phyloP scores from a whole-genome alignment of 352 stramenopile species.

The Phytophthora europaea region DNA sequence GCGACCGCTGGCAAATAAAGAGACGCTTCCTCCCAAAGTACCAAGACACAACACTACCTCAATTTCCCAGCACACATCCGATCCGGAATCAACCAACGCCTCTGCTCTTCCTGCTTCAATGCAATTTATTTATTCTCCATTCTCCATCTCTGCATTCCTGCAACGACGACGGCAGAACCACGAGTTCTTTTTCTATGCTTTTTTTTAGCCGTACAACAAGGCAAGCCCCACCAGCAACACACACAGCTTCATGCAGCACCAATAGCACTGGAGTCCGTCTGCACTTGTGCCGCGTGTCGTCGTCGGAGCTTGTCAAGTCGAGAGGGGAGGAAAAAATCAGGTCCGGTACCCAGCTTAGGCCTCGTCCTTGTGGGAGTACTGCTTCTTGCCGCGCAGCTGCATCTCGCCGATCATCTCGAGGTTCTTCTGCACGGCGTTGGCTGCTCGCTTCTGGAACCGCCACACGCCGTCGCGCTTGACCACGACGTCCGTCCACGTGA shows the following conservation, averaged over 20 bases:
- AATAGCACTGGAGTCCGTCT: background rate
- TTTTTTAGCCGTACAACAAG: constrained; percentile 10
- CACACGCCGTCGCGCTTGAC: constrained; percentile 81
- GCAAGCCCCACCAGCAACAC: background rate
- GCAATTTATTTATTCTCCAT: constrained; percentile 37
- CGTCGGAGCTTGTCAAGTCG: background rate
- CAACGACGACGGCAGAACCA: background rate
- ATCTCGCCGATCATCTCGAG: constrained; percentile 92
- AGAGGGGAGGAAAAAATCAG: constrained; percentile 8
- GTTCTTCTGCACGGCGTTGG: constrained; percentile 89
- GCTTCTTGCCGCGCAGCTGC: constrained; percentile 91
- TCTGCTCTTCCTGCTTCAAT: constrained; percentile 18
- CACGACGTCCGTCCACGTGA: constrained; percentile 84
- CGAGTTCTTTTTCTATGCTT: constrained; percentile 34
- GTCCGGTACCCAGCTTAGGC: constrained; percentile 22
- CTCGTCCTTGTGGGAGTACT: constrained; percentile 80
- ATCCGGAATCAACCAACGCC: background rate
- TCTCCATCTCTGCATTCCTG: constrained; percentile 2
- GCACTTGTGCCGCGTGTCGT: background rate
- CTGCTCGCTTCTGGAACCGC: constrained; percentile 77
- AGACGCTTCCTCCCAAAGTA: constrained; percentile 10
- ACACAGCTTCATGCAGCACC: background rate
- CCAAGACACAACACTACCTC: background rate
- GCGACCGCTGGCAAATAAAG: constrained; percentile 25
- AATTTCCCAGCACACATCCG: background rate